Percentiles rank a stretch among this genome's conserved stretches.
Evolutionary conservation across 768 basidiomycete species (phyloP).

Genomic region (Suillus subalutaceus): DNA sequence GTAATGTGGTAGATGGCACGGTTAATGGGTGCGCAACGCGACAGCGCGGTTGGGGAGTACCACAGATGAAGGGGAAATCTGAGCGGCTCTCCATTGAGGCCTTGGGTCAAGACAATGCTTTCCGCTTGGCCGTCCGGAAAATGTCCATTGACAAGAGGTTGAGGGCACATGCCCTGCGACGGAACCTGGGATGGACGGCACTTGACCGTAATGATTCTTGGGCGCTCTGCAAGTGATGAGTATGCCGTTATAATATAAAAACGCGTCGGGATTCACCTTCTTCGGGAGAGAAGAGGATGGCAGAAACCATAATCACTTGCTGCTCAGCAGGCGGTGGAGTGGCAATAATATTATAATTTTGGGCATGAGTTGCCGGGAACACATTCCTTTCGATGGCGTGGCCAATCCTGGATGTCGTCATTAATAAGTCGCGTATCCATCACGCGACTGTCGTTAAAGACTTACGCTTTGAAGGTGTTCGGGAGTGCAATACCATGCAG

Average conservation of each 20-base stretch:
- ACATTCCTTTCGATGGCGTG: slow-evolving; percentile 72
- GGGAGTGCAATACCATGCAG: slow-evolving; percentile 78
- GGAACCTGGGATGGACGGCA: slow-evolving; percentile 74
- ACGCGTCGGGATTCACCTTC: slow-evolving; percentile 55
- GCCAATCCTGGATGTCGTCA: slow-evolving; percentile 65
- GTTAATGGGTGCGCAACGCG: slow-evolving; percentile 66
- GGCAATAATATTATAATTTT: slow-evolving; percentile 69
- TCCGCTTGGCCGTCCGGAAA: slow-evolving; percentile 63
- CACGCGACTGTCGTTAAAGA: slow-evolving; percentile 15
- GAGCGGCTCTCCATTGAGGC: slow-evolving; percentile 79
- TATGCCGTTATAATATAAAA: neutral
- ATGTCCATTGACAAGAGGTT: slow-evolving; percentile 61
- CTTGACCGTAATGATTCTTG: slow-evolving; percentile 67
- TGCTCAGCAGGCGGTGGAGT: slow-evolving; percentile 76
- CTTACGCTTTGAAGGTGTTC: slow-evolving; percentile 74
- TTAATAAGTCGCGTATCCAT: slow-evolving; percentile 23
- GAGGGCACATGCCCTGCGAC: slow-evolving; percentile 72
- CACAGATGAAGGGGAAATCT: slow-evolving; percentile 84
- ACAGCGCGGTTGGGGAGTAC: slow-evolving; percentile 71
- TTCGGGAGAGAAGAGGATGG: slow-evolving; percentile 74
- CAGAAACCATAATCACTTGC: slow-evolving; percentile 67
- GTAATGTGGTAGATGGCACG: slow-evolving; percentile 83
- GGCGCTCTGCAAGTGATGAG: slow-evolving; percentile 56
- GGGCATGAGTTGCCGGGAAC: slow-evolving; percentile 50
- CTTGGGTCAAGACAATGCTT: slow-evolving; percentile 77